Conservation (phyloP, 331 rosid species). For the Quercus phellos region DNA sequence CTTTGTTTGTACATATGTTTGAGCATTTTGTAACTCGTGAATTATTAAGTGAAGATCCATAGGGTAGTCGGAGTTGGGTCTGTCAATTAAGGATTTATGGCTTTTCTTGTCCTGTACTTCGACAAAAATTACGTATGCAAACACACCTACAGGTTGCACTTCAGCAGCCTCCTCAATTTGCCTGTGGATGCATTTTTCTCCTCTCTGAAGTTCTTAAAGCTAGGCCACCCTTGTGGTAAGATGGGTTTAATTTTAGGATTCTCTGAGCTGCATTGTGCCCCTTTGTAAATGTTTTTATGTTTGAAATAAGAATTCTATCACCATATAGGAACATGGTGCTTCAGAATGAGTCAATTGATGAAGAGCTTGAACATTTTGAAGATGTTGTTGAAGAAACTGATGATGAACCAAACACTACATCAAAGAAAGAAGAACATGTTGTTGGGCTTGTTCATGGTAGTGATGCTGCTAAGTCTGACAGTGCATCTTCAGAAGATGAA, state of each 20-base stretch:
- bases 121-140: slow-evolving; percentile 15
- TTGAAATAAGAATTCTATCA: background rate
- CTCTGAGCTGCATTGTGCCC: background rate
- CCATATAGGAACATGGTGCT: slow-evolving; percentile 62
- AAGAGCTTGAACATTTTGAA: slow-evolving; percentile 88
- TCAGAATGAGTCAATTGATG: slow-evolving; percentile 75
- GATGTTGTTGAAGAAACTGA: slow-evolving; percentile 70
- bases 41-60: background rate
- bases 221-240: slow-evolving; percentile 86
- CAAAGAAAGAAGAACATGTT: slow-evolving; percentile 29
- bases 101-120: background rate
- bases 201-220: slow-evolving; percentile 93
- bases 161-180: slow-evolving; percentile 93
- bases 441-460: slow-evolving; percentile 18
- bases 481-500: slow-evolving; percentile 60
- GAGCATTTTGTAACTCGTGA: background rate
- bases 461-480: slow-evolving; percentile 33
- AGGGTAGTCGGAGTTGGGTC: background rate
- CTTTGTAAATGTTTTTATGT: background rate
- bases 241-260: background rate
- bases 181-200: slow-evolving; percentile 90
- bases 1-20: background rate
- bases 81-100: background rate
- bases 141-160: slow-evolving; percentile 65
- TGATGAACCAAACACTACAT: slow-evolving; percentile 30